These are phyloP conservation scores for Aspergillus candidus DNA, from an alignment of 2,329 filamentous ascomycete genomes.

Conservation along the genomic window DNA sequence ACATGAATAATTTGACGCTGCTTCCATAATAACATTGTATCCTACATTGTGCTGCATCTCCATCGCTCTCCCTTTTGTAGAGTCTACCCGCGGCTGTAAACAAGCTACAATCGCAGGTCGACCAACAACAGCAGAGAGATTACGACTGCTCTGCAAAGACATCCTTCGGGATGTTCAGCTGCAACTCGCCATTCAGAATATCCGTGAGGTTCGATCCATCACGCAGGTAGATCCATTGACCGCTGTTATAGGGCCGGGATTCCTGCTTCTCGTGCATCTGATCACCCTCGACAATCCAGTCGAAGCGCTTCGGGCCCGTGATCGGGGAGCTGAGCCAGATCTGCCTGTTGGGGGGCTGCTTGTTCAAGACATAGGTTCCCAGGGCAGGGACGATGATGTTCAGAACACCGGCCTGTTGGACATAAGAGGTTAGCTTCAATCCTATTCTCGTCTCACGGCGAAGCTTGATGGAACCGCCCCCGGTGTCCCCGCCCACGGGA, in stretches of 20 bases:
- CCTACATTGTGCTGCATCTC: conserved; percentile 1
- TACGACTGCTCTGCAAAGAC: conserved; percentile 25
- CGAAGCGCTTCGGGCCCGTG: conserved; percentile 88
- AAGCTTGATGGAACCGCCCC: too few species aligned
- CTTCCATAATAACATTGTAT: conserved; percentile 1
- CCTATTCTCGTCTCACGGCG: too few species aligned
- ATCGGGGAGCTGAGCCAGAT: conserved; percentile 94
- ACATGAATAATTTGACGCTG: conserved; percentile 1
- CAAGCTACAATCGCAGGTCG: neutral
- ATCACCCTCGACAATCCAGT: conserved; percentile 71
- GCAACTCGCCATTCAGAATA: conserved; percentile 69
- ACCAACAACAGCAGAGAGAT: conserved; percentile 3
- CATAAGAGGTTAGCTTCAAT: neutral
- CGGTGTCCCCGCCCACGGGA: too few species aligned
- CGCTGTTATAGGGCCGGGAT: conserved; percentile 45
- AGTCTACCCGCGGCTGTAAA: neutral
- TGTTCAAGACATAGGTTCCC: conserved; percentile 92
- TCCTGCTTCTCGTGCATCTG: conserved; percentile 74
- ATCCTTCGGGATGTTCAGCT: conserved; percentile 52
- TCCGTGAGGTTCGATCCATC: conserved; percentile 72
- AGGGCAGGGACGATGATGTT: conserved; percentile 63
- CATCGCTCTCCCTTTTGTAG: neutral
- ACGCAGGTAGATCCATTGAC: conserved; percentile 81
- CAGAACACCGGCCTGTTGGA: conserved; percentile 70
- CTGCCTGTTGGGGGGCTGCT: conserved; percentile 94